Evolutionary conservation across 768 basidiomycete species (phyloP), one percentile per base, ranked within the genome.

Genomic region (Boletus huronensis): DNA sequence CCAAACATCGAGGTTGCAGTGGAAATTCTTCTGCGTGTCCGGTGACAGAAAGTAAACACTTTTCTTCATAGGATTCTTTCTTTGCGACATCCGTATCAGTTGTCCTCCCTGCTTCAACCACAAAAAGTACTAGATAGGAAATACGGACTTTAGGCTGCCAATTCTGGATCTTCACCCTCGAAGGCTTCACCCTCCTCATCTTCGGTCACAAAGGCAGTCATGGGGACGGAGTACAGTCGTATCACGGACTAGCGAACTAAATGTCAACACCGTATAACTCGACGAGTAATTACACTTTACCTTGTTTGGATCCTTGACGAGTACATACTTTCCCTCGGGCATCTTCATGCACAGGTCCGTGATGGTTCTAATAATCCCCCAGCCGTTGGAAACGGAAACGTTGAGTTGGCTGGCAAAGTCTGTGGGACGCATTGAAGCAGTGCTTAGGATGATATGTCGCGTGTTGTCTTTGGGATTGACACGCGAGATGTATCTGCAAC

Each of bases 291-390:
- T 48, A 40, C 32, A 70, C 80, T 63, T 52, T 66, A 96, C 95
- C 84, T 84, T 93, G 81, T 98, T 98, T 17, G 97, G 96, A 72
- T 99, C 97, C 74, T 96, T 97, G 49, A 99, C 85, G 26, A 99
- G 77, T 14, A 98, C 90, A 68, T 98, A 99, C 71, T 97, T 97
- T 70, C 97, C 97, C 72, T 98, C 96, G 21, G 93, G 92, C 85
- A 94, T 87, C 72, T 95, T 94, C 84, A 97, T 84, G 71, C 90
- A 91, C 56, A 98, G 73, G 66, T 99, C 97, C 28, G 91, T 88
- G 55, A 99, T 87, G 13, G 91, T 96, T 55, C 97, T 82, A 31
- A 98, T 92, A 65, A 99, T 98, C 51, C 97, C 97, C 97, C 97
- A 99, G 11, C 97, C 97, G 68, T 98, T 98, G 32, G 90, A 77